Conservation (phyloP, 768 basidiomycete species). For the Tricholoma flavovirens region DNA sequence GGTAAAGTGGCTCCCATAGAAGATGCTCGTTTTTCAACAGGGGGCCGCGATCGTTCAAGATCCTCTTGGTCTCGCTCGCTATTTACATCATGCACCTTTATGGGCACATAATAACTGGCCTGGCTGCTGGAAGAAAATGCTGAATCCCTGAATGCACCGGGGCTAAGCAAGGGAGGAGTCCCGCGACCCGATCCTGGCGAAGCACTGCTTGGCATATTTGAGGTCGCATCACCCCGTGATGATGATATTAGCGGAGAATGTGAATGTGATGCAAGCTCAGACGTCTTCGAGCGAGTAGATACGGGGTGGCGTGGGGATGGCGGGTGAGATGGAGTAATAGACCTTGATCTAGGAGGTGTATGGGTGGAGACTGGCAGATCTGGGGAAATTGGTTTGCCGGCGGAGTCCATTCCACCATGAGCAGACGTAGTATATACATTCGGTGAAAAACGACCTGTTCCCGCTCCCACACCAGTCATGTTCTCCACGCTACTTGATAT, state of each 20-base stretch:
- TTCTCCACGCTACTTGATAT: slow-evolving; percentile 48
- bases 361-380: neutral
- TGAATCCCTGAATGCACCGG: slow-evolving; percentile 63
- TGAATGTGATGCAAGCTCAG: slow-evolving; percentile 26
- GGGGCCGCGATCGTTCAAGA: slow-evolving; percentile 9
- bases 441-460: slow-evolving; percentile 19
- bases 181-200: neutral
- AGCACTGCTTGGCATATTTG: neutral
- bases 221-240: neutral
- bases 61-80: slow-evolving; percentile 4
- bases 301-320: slow-evolving; percentile 24
- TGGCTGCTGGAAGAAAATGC: slow-evolving; percentile 47
- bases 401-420: slow-evolving; percentile 10
- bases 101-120: slow-evolving; percentile 45
- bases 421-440: slow-evolving; percentile 30
- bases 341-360: slow-evolving; percentile 1
- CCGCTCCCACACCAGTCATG: slow-evolving; percentile 62
- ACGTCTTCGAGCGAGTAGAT: slow-evolving; percentile 34
- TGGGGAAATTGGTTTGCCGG: neutral
- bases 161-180: slow-evolving; percentile 43
- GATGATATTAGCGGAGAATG: slow-evolving; percentile 10
- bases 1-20: slow-evolving; percentile 38
- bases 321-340: slow-evolving; percentile 5
- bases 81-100: slow-evolving; percentile 51
- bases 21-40: slow-evolving; percentile 14